Evolutionary conservation across 306 rosid species (phyloP).

Genomic region (Ochetophila trinervis): DNA sequence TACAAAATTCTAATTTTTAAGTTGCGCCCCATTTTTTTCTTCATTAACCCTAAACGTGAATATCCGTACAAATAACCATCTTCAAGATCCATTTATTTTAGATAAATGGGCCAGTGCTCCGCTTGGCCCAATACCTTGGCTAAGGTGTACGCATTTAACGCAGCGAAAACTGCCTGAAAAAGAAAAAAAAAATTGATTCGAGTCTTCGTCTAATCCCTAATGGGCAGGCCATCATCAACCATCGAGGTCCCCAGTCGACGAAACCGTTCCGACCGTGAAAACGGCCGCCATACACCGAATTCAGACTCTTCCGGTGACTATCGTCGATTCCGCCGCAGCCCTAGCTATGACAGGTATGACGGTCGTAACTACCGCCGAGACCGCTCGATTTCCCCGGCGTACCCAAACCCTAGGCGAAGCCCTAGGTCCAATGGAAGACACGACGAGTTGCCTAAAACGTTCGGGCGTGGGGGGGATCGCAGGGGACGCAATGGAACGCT

Average conservation of each 20-base stretch:
- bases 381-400: slow-evolving; percentile 41
- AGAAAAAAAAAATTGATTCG: background rate
- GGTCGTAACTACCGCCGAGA: slow-evolving; percentile 29
- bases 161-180: background rate
- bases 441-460: slow-evolving; percentile 52
- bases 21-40: too few species aligned
- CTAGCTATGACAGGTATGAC: slow-evolving; percentile 64
- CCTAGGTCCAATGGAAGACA: slow-evolving; percentile 37
- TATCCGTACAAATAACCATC: too few species aligned
- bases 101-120: background rate
- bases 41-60: too few species aligned
- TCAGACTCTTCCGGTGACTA: slow-evolving; percentile 21
- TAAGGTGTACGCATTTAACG: too few species aligned
- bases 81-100: too few species aligned
- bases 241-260: slow-evolving; percentile 39
- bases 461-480: slow-evolving; percentile 47
- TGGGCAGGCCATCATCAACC: slow-evolving; percentile 58
- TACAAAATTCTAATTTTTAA: too few species aligned
- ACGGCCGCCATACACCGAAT: slow-evolving; percentile 28
- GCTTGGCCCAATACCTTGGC: background rate
- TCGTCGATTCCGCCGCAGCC: slow-evolving; percentile 58
- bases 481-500: slow-evolving; percentile 43
- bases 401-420: slow-evolving; percentile 31
- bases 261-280: slow-evolving; percentile 29
- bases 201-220: slow-evolving; percentile 9